A percentile compares a stretch with the other conserved stretches of the same genome.
Conservation (phyloP, 805 yeast species). For the Yarrowia sp. region DNA sequence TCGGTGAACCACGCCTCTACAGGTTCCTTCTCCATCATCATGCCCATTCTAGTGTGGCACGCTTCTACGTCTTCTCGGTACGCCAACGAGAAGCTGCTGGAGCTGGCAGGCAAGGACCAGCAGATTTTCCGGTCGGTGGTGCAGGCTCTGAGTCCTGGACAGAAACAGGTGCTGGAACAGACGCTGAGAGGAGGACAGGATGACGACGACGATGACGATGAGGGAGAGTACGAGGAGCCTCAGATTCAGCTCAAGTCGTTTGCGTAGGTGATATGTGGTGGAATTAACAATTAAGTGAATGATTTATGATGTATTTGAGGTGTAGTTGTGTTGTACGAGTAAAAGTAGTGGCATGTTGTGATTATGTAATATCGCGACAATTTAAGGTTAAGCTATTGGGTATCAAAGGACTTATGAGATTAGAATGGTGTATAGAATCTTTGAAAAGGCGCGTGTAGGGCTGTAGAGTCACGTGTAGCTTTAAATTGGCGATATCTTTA, state of each 20-base stretch:
- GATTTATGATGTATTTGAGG: neutral
- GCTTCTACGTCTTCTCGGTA: slow-evolving; percentile 17
- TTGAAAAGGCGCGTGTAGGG: no score
- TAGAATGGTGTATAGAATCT: no score
- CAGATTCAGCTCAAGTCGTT: slow-evolving; percentile 64
- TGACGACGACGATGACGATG: slow-evolving; percentile 39
- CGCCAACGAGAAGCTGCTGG: slow-evolving; percentile 45
- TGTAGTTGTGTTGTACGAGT: neutral
- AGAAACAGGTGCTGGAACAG: slow-evolving; percentile 41
- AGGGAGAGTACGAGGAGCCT: slow-evolving; percentile 41
- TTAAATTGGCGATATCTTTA: no score
- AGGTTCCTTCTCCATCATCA: slow-evolving; percentile 10
- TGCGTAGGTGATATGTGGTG: slow-evolving; percentile 37
- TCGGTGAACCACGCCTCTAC: slow-evolving; percentile 10
- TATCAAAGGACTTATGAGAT: no score
- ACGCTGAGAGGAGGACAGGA: slow-evolving; percentile 41
- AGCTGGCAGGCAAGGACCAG: slow-evolving; percentile 47
- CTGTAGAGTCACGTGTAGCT: no score
- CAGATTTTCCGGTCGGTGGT: slow-evolving; percentile 51
- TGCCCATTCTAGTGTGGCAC: slow-evolving; percentile 34
- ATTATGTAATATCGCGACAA: no score
- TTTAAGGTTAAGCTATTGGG: no score
- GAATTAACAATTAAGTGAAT: neutral
- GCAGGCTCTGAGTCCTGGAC: slow-evolving; percentile 48
- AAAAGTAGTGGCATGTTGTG: no score